A percentile compares a stretch with the other conserved stretches of the same genome.
These are phyloP conservation scores for Pyricularia grisea DNA, from an alignment of 2,329 filamentous ascomycete species.

Conservation along the genomic window DNA sequence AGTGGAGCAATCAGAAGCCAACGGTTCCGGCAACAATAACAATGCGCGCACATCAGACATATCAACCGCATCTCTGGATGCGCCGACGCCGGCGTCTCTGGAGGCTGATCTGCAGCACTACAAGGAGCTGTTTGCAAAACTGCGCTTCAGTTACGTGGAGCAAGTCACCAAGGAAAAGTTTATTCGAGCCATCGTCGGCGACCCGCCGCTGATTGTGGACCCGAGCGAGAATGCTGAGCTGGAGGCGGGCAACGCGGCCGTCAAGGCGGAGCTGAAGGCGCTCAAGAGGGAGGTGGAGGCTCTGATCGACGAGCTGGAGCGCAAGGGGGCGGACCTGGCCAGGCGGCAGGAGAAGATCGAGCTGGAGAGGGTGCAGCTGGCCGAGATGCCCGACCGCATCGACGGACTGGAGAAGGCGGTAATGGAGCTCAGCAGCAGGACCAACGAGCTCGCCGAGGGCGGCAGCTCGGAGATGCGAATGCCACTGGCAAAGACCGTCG, in stretches of 20 bases:
- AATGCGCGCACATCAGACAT: conserved; percentile 58
- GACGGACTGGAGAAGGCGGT: conserved; percentile 38
- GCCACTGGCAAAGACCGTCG: conserved; percentile 46
- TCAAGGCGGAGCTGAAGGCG: conserved; percentile 68
- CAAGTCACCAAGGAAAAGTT: conserved; percentile 99
- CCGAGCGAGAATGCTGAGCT: conserved; percentile 73
- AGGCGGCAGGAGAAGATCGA: conserved; percentile 40
- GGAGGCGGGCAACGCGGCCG: conserved; percentile 52
- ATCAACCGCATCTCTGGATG: conserved; percentile 54
- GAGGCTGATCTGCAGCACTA: conserved; percentile 83
- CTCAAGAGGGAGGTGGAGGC: conserved; percentile 71
- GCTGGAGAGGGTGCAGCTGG: conserved; percentile 36
- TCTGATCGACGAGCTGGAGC: conserved; percentile 65
- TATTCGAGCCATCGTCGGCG: conserved; percentile 82
- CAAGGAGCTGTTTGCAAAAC: conserved; percentile 89
- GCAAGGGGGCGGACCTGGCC: conserved; percentile 48
- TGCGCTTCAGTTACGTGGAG: conserved; percentile 95
- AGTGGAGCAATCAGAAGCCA: conserved; percentile 25
- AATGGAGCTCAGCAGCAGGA: conserved; percentile 25
- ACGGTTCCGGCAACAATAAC: conserved; percentile 21
- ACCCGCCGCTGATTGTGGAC: conserved; percentile 78
- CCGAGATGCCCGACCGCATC: conserved; percentile 41
- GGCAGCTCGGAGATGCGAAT: conserved; percentile 34
- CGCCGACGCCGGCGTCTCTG: conserved; percentile 64
- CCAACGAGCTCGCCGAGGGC: neutral